Conservation (phyloP, 2,329 filamentous ascomycete species). For the Acrocalymma vagum region DNA sequence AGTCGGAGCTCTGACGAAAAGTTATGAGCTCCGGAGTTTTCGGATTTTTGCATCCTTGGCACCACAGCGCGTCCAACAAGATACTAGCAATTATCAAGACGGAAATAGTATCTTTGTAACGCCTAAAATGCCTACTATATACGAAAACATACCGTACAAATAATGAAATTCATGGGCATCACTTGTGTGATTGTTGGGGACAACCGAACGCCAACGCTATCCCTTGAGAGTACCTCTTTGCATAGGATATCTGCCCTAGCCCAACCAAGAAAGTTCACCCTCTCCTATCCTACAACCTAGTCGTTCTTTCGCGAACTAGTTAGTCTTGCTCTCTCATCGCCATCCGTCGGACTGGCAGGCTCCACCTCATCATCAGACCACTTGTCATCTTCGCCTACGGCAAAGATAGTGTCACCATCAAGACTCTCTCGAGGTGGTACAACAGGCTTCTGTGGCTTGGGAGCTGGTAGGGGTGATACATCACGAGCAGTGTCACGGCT, state of each 20-base stretch:
- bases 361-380: slow-evolving; percentile 75
- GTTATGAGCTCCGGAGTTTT: slow-evolving; percentile 21
- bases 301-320: slow-evolving; percentile 43
- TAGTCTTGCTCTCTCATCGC: slow-evolving; percentile 40
- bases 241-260: slow-evolving; percentile 8
- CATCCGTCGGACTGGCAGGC: slow-evolving; percentile 60
- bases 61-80: neutral
- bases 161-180: slow-evolving; percentile 12
- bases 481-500: slow-evolving; percentile 43
- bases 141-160: neutral
- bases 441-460: slow-evolving; percentile 57
- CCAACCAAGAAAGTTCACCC: slow-evolving; percentile 5
- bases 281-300: too few species aligned
- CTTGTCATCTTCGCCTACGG: slow-evolving; percentile 86
- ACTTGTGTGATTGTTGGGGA: too few species aligned
- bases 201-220: slow-evolving; percentile 20
- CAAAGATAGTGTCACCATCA: slow-evolving; percentile 95
- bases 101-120: too few species aligned
- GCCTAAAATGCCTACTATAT: slow-evolving; percentile 14
- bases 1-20: slow-evolving; percentile 18
- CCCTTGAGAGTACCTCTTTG: slow-evolving; percentile 2
- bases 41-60: too few species aligned
- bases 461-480: slow-evolving; percentile 62
- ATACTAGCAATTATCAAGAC: neutral
- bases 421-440: slow-evolving; percentile 67